Evolutionary conservation across 2,329 filamentous ascomycete species (phyloP), one percentile per base, ranked within the genome.

Genomic region (Didymella glomerata): DNA sequence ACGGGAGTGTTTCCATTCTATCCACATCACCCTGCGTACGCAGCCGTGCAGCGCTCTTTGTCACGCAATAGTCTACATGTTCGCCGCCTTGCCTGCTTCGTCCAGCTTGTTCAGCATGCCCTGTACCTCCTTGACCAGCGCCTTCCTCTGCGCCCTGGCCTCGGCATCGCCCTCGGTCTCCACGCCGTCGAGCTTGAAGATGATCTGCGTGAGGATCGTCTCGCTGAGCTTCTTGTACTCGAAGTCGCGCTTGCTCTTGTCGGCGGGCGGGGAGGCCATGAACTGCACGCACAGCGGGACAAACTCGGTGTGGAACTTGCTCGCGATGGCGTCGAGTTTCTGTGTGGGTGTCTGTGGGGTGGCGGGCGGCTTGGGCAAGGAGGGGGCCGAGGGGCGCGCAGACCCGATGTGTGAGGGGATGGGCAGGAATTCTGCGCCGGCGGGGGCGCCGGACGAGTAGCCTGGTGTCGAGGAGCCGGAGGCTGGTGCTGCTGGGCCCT

Each of bases 151-250:
- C 13, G 82, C 78, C 62, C 90, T 83, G 25, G 90, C 86, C 13
- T 88, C 86, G 10, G 80, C 65, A 64, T 91, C 86, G 5, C 90
- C 90, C 47, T 89, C 88, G 0, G 88, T 88, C 66, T 94, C 90
- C 2, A 94, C 86, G 22, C 84, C 88, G 73, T 95, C 91, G 38
- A 92, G 77, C 78, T 93, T 94, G 64, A 95, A 78, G 36, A 94
- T 71, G 2, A 93, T 86, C 67, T 93, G 89, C 62, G 89, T 86
- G 81, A 95, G 82, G 38, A 93, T 84, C 4, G 88, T 91, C 80
- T 95, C 91, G 4, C 86, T 88, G 18, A 95, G 76, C 72, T 85
- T 88, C 73, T 89, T 88, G 74, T 94, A 89, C 70, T 93, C 90
- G 32, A 92, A 90, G 14, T 85, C 84, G 48, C 85, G 81, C 81